These are phyloP conservation scores for Colletotrichum euphorbiae DNA, from an alignment of 2,329 filamentous ascomycete species.

Conservation along the genomic window DNA sequence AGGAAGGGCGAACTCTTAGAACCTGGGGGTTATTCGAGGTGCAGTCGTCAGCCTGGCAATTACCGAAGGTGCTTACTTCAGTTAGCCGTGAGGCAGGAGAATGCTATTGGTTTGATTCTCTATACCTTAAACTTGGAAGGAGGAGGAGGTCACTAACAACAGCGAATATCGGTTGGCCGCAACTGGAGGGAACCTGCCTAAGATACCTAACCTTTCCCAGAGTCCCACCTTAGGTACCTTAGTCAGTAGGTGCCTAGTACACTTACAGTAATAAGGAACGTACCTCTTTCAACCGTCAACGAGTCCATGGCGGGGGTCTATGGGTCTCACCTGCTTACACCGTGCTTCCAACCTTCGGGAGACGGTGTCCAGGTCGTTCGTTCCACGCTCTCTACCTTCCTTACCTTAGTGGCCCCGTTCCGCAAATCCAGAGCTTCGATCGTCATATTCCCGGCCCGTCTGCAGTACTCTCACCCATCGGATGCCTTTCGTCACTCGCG, in stretches of 20 bases:
- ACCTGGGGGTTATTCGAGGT: neutral
- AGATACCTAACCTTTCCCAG: no score
- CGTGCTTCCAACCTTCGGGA: neutral
- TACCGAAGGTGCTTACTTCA: no score
- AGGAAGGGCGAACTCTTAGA: neutral
- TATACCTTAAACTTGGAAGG: no score
- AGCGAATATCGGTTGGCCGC: no score
- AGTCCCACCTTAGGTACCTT: no score
- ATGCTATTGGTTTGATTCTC: no score
- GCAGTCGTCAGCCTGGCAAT: neutral
- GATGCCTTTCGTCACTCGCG: neutral
- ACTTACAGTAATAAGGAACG: neutral
- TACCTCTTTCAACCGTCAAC: neutral
- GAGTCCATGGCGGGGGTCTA: neutral
- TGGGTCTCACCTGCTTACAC: neutral
- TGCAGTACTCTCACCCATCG: neutral
- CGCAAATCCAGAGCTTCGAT: slow-evolving; percentile 16
- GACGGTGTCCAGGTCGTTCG: neutral
- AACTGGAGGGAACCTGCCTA: no score
- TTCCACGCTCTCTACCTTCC: neutral
- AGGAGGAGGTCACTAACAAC: neutral
- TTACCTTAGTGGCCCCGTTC: slow-evolving; percentile 8
- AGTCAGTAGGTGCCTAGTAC: neutral
- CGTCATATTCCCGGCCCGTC: neutral
- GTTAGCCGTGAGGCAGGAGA: no score